Conservation (phyloP, 495 filamentous ascomycete species). For the Astrothelium subdiscretum region DNA sequence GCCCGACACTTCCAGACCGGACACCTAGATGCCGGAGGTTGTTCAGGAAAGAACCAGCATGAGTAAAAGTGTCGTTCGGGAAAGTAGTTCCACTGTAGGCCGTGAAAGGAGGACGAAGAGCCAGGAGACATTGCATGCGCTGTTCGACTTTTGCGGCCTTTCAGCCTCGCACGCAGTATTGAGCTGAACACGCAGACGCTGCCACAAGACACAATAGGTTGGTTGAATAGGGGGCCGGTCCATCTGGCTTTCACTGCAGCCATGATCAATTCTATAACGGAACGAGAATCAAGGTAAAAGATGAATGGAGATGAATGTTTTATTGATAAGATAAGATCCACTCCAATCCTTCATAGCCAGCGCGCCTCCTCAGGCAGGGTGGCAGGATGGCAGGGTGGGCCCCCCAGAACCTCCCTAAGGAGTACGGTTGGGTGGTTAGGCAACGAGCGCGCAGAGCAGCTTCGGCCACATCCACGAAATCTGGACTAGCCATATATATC, state of each 20-base stretch:
- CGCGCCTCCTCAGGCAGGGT: too few species aligned
- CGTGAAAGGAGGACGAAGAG: not conserved
- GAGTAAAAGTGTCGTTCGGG: not conserved
- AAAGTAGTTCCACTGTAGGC: not conserved
- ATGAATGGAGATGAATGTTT: not conserved
- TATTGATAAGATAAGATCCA: not conserved
- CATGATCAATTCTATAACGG: not conserved
- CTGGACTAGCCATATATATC: too few species aligned
- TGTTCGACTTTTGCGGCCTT: not conserved
- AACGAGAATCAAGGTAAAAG: not conserved
- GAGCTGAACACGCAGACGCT: not conserved
- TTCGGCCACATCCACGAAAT: too few species aligned
- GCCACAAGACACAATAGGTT: not conserved
- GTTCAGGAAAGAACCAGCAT: not conserved
- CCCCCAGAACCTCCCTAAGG: too few species aligned
- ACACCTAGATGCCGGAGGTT: not conserved
- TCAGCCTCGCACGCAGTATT: not conserved
- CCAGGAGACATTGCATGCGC: not conserved
- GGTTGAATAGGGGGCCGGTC: not conserved
- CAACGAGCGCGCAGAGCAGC: too few species aligned
- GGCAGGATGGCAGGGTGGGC: too few species aligned
- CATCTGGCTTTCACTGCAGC: conserved; percentile 1
- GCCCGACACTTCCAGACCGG: not conserved
- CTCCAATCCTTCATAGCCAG: too few species aligned
- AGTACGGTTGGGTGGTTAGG: too few species aligned